These are phyloP conservation scores for Digitaria exilis DNA, from an alignment of 202 grass and related monocot species.

Conservation along the genomic window DNA sequence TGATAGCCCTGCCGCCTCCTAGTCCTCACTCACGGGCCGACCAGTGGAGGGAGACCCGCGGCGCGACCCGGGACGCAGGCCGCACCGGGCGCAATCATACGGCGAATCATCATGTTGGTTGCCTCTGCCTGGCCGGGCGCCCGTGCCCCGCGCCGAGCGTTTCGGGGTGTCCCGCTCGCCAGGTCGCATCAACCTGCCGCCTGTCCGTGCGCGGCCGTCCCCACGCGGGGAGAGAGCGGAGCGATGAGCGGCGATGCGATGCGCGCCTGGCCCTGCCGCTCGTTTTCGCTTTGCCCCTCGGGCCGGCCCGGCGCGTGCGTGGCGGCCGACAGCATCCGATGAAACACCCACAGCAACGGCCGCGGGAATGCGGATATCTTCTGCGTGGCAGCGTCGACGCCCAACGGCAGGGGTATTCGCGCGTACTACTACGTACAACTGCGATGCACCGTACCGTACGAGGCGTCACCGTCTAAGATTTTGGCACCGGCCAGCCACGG, in stretches of 20 bases:
- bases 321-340: neutral
- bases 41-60: neutral
- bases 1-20: neutral
- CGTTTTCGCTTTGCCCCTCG: neutral
- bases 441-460: neutral
- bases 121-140: neutral
- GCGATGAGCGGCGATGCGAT: too few relatives aligned
- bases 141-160: neutral
- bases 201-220: too few relatives aligned
- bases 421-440: neutral
- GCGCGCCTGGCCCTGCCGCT: too few relatives aligned
- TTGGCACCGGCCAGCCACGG: neutral
- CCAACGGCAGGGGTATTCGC: neutral
- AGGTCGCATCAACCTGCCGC: neutral
- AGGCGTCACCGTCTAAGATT: neutral
- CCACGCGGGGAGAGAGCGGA: too few relatives aligned
- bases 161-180: constrained; percentile 1
- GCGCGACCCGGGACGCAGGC: neutral
- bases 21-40: neutral
- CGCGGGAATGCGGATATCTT: too few relatives aligned
- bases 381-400: too few relatives aligned
- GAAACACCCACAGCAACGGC: too few relatives aligned
- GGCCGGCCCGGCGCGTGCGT: too few relatives aligned
- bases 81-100: constrained; percentile 23
- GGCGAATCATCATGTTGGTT: neutral